A percentile compares a stretch with the other conserved stretches of the same genome.
These are phyloP conservation scores for Mimosa pudica DNA, from an alignment of 306 rosid species.

Conservation along the genomic window DNA sequence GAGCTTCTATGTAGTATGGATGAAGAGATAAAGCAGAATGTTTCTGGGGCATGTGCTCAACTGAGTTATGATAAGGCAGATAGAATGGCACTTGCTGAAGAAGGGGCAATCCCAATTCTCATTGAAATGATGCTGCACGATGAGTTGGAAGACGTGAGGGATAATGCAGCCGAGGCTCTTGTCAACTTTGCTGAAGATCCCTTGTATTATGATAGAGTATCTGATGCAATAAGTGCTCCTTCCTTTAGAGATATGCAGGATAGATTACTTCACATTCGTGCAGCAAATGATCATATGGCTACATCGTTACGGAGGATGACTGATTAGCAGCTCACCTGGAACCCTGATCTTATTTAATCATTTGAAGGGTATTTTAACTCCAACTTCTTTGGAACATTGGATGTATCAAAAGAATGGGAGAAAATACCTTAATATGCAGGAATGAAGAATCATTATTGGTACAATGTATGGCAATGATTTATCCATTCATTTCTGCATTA, in stretches of 20 bases:
- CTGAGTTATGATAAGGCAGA: constrained; percentile 43
- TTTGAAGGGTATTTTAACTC: constrained; percentile 21
- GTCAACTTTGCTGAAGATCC: constrained; percentile 49
- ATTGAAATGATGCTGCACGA: constrained; percentile 43
- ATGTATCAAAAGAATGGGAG: not conserved
- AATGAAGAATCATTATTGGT: not conserved
- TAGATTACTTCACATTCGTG: constrained; percentile 33
- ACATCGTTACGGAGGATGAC: constrained; percentile 43
- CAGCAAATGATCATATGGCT: constrained; percentile 38
- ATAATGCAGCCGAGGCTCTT: constrained; percentile 55
- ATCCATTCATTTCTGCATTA: not conserved
- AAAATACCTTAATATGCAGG: not conserved
- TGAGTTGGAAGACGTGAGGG: constrained; percentile 43
- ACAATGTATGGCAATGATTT: not conserved
- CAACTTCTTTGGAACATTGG: constrained; percentile 6
- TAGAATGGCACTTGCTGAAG: constrained; percentile 50
- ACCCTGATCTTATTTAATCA: constrained; percentile 33
- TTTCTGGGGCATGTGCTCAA: constrained; percentile 46
- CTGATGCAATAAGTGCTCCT: constrained; percentile 43
- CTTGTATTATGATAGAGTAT: constrained; percentile 37
- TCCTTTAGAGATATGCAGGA: constrained; percentile 46
- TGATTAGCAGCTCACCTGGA: constrained; percentile 41
- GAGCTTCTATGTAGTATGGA: constrained; percentile 43
- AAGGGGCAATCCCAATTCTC: constrained; percentile 51
- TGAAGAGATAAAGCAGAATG: constrained; percentile 42